Percentiles rank a stretch among this genome's conserved stretches.
Evolutionary conservation across 1,139 yeast species (phyloP).

Genomic region (Blastobotrys illinoisensis): DNA sequence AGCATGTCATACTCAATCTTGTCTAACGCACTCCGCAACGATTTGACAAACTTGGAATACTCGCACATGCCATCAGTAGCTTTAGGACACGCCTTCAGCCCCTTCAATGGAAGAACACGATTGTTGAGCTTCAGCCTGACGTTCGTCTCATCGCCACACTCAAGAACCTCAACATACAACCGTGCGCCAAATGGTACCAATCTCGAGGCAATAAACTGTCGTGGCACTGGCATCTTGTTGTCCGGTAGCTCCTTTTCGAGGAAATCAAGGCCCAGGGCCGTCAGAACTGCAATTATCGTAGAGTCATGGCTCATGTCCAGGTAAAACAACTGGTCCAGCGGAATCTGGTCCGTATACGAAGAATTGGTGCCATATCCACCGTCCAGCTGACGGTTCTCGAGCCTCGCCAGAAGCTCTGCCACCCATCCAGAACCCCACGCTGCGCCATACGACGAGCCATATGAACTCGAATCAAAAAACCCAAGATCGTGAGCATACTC

Average conservation of each 20-base stretch:
- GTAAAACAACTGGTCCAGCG: constrained; percentile 39
- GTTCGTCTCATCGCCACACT: constrained; percentile 29
- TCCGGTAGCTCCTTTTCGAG: constrained; percentile 34
- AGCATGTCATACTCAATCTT: constrained; percentile 32
- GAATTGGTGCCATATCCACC: constrained; percentile 35
- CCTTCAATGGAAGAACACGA: constrained; percentile 36
- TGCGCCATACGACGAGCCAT: constrained; percentile 36
- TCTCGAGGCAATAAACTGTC: constrained; percentile 38
- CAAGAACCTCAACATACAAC: constrained; percentile 36
- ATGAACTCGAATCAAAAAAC: constrained; percentile 37
- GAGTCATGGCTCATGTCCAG: constrained; percentile 42
- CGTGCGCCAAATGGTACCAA: constrained; percentile 42
- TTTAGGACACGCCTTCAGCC: constrained; percentile 34
- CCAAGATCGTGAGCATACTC: constrained; percentile 42
- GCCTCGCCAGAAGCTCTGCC: constrained; percentile 35
- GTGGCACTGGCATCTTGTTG: constrained; percentile 35
- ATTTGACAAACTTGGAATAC: constrained; percentile 30
- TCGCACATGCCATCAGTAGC: constrained; percentile 36
- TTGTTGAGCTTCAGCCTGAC: constrained; percentile 34
- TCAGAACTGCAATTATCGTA: constrained; percentile 35
- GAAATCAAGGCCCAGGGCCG: constrained; percentile 38
- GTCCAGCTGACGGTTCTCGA: constrained; percentile 27
- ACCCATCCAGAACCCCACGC: constrained; percentile 42
- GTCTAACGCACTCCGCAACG: constrained; percentile 30
- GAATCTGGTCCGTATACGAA: constrained; percentile 35